A percentile compares a stretch with the other conserved stretches of the same genome.
Conservation (phyloP, 148 eudicot genomes). For the Polygonum aviculare region DNA sequence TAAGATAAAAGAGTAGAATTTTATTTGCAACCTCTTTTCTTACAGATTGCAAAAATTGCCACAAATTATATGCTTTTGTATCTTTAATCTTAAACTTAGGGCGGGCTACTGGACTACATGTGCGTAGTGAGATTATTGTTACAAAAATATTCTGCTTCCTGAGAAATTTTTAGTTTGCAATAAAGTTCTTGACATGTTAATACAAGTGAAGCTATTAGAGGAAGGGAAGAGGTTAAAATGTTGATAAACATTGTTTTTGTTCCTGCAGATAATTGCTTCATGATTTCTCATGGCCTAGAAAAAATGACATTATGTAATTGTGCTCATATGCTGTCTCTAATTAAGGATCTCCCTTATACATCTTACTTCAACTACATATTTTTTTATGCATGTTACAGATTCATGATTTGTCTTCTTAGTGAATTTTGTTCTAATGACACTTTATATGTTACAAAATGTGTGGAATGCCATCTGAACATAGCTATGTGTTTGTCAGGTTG, state of each 20-base stretch:
- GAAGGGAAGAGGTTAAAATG: not conserved
- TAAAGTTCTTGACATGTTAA: not conserved
- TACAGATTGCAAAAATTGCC: too few relatives aligned
- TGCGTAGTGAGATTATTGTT: not conserved
- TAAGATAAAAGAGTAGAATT: not conserved
- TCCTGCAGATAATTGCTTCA: not conserved
- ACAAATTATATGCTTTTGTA: too few relatives aligned
- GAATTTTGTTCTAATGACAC: not conserved
- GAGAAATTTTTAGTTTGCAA: not conserved
- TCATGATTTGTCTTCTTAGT: not conserved
- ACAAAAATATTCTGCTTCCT: not conserved
- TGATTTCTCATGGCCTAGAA: not conserved
- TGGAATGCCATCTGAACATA: not conserved
- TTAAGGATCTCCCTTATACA: not conserved
- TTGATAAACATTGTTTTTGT: not conserved
- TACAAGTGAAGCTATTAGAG: not conserved
- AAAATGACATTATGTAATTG: not conserved
- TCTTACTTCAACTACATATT: not conserved
- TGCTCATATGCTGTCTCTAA: not conserved
- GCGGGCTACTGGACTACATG: not conserved
- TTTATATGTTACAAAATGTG: not conserved
- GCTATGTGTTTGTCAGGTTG: slow-evolving; percentile 35
- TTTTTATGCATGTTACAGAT: not conserved
- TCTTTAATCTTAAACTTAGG: not conserved
- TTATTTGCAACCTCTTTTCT: too few relatives aligned